phyloP scores from a whole-genome alignment of 139 green algal genomes.

The Picochlorum sp. region DNA sequence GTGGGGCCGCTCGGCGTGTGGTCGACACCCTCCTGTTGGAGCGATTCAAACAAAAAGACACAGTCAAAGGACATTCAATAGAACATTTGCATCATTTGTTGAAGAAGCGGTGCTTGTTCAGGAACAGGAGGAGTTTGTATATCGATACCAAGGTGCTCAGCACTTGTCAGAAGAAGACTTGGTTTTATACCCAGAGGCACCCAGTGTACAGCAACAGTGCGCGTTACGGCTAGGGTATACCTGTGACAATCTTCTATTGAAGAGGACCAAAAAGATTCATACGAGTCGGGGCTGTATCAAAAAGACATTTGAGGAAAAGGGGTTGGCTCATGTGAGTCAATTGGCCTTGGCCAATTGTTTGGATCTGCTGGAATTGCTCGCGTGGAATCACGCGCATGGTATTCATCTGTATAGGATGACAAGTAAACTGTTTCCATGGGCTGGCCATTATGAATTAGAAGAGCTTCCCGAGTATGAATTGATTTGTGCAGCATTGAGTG shows the following conservation, averaged over 20 bases:
- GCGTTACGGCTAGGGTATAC: slow-evolving; percentile 2
- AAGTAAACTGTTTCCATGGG: slow-evolving; percentile 44
- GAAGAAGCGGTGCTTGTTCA: neutral
- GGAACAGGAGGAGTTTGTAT: neutral
- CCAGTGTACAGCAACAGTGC: neutral
- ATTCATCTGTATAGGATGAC: slow-evolving; percentile 46
- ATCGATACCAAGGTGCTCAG: neutral
- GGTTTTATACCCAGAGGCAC: too few species aligned
- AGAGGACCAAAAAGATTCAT: neutral
- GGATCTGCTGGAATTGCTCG: slow-evolving; percentile 33
- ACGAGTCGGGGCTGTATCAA: slow-evolving; percentile 24
- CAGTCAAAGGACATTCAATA: too few species aligned
- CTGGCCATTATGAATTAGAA: slow-evolving; percentile 36
- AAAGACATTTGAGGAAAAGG: slow-evolving; percentile 26
- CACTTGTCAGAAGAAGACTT: too few species aligned
- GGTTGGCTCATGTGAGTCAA: slow-evolving; percentile 35
- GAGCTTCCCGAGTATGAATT: slow-evolving; percentile 45
- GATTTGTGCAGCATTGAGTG: slow-evolving; percentile 41
- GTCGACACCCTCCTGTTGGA: too few species aligned
- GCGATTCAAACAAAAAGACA: too few species aligned
- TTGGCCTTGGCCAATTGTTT: slow-evolving; percentile 44
- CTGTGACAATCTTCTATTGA: slow-evolving; percentile 6
- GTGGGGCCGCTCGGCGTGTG: too few species aligned
- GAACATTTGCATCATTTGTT: neutral
- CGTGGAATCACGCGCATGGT: slow-evolving; percentile 48